Conservation (phyloP, 371 early-diverging fungal genomes). For the Lichtheimia corymbifera region DNA sequence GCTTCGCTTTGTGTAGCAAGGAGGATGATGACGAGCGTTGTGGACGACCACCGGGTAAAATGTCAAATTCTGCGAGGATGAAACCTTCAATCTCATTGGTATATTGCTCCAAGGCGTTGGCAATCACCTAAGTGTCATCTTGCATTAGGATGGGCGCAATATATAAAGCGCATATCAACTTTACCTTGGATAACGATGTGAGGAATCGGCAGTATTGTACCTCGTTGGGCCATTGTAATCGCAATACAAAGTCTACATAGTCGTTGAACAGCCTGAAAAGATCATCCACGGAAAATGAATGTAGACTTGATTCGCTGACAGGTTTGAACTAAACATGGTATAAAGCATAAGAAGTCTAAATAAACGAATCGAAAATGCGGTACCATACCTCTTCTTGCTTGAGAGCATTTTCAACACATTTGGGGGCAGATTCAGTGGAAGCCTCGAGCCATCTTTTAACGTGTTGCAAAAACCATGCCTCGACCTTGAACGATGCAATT, state of each 20-base stretch:
- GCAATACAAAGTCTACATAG: slow-evolving; percentile 65
- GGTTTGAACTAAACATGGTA: slow-evolving; percentile 8
- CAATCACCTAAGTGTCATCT: slow-evolving; percentile 38
- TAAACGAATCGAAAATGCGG: too few species aligned
- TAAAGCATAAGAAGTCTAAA: background rate
- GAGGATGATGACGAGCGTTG: slow-evolving; percentile 14
- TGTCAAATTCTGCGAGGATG: slow-evolving; percentile 40
- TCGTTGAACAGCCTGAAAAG: slow-evolving; percentile 76
- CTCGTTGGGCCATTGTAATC: slow-evolving; percentile 77
- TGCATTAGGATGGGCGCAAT: slow-evolving; percentile 24
- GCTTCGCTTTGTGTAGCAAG: slow-evolving; percentile 39
- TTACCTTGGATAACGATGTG: slow-evolving; percentile 64
- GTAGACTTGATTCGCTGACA: slow-evolving; percentile 56
- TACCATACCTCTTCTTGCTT: slow-evolving; percentile 58
- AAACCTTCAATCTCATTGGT: slow-evolving; percentile 44
- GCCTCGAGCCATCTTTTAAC: slow-evolving; percentile 60
- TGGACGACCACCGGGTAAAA: slow-evolving; percentile 14
- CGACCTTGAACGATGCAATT: slow-evolving; percentile 55
- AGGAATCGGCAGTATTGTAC: slow-evolving; percentile 68
- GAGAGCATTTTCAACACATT: slow-evolving; percentile 66
- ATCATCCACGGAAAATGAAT: slow-evolving; percentile 82
- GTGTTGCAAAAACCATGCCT: slow-evolving; percentile 65
- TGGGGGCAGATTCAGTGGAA: slow-evolving; percentile 51
- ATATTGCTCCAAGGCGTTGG: slow-evolving; percentile 57
- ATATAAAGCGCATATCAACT: slow-evolving; percentile 12